Evolutionary conservation across 148 eudicot species (phyloP).

Genomic region (Polygonum aviculare): DNA sequence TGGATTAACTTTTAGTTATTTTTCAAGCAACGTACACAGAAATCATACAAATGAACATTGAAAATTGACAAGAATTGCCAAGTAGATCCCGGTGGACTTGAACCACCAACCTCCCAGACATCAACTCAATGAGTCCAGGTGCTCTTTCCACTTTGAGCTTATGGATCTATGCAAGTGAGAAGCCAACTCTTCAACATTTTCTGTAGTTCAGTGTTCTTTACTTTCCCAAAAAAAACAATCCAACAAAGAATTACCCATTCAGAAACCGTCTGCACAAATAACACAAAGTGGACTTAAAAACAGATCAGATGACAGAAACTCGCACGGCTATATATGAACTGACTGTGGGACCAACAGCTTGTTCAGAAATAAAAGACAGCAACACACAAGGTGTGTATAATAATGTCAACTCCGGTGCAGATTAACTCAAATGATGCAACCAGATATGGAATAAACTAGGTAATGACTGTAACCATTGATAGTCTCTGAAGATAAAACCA

Average conservation of each 20-base stretch:
- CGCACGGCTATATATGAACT: no score
- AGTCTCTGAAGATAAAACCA: no score
- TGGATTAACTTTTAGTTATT: no score
- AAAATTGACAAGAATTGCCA: neutral
- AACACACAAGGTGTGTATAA: no score
- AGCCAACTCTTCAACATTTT: neutral
- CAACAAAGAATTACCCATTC: neutral
- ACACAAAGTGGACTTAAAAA: neutral
- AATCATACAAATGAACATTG: no score
- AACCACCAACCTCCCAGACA: slow-evolving; percentile 11
- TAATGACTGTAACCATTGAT: neutral
- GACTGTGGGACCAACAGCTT: no score
- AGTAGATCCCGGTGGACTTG: slow-evolving; percentile 2
- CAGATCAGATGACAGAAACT: neutral
- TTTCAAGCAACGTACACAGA: neutral
- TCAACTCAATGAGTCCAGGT: neutral
- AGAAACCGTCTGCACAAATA: neutral
- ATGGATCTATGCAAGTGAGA: neutral
- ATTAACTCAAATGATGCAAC: neutral
- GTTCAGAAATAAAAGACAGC: no score
- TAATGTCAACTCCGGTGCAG: no score
- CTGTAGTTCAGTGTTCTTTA: no score
- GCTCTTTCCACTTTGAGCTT: slow-evolving; percentile 4
- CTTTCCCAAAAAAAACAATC: neutral
- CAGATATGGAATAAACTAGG: neutral